Base-by-base conservation (phyloP, 768 basidiomycete genomes). In the Cantharellus cinnabarinus region DNA sequence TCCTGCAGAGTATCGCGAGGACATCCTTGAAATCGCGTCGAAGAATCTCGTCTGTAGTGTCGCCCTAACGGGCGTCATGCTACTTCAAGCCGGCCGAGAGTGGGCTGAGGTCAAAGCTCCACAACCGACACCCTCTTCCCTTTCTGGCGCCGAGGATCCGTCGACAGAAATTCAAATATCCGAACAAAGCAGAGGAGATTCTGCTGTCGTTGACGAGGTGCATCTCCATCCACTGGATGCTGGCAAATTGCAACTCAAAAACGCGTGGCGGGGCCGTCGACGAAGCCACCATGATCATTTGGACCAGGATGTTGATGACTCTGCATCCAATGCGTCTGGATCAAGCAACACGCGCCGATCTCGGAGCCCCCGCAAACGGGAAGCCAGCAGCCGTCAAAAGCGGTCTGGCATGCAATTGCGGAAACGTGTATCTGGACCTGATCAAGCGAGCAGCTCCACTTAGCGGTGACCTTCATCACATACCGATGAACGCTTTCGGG, bases 11-110 rank as follows among this genome's bases (percentile, higher is more conserved):
- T 41, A 41, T 41, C 34, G 14, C 10, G 5, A 57, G 5, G 38
- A 37, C 5, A 57, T 41, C 38, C 41, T 57, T 14, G 38, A 57
- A 57, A 42, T 57, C 15, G 88, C 88, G 0, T 85, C 87, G 38
- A 81, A 78, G 65, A 79, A 90, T 67, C 82, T 90, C 66, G 78
- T 89, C 60, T 89, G 85, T 73, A 85, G 84, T 66, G 88, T 90
- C 53, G 85, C 85, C 0, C 76, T 90, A 58, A 90, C 88, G 0
- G 88, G 88, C n/a, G 83, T 90, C 37, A 72, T 90, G 41, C 78
- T 81, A 4, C 76, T 90, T 35, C 88, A 90, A 71, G 85, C 86
- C 0, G 84, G 83, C 51, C 78, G 87, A 50, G 83, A 80, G 72
- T 90, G 86, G 86, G 85, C 83, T 2, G 88, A 90, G 67, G 78